Percentiles rank a stretch among this genome's conserved stretches.
Conservation (phyloP, 176 grass and related monocot species). For the Calamus simplicifolius region DNA sequence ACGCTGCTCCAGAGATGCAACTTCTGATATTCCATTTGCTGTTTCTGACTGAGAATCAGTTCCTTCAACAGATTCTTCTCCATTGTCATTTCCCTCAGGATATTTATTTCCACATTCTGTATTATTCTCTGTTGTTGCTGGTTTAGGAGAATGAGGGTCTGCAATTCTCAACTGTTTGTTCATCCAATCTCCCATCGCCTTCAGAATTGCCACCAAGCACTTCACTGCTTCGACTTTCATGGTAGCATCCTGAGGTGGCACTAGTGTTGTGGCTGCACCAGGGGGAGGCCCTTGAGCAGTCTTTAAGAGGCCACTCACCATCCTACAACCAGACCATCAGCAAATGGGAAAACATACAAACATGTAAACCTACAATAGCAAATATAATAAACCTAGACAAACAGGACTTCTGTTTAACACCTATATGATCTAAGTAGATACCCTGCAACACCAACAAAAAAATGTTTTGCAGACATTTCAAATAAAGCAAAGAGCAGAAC, state of each 20-base stretch:
- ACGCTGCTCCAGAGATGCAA: constrained; percentile 77
- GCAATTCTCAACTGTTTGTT: constrained; percentile 95
- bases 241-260: constrained; percentile 71
- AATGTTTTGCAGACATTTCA: too few relatives aligned
- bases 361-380: too few relatives aligned
- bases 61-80: constrained; percentile 64
- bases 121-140: constrained; percentile 57
- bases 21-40: constrained; percentile 62
- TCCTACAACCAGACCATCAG: constrained; percentile 26
- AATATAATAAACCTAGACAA: too few relatives aligned
- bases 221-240: constrained; percentile 99
- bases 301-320: constrained; percentile 96
- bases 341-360: too few relatives aligned
- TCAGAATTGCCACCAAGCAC: constrained; percentile 92
- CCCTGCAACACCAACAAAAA: too few relatives aligned
- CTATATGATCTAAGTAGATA: too few relatives aligned
- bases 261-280: constrained; percentile 70
- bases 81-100: constrained; percentile 40
- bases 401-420: too few relatives aligned
- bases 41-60: constrained; percentile 72
- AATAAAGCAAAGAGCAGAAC: too few relatives aligned
- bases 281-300: constrained; percentile 92
- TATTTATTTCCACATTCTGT: constrained; percentile 46
- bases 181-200: constrained; percentile 99
- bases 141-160: constrained; percentile 54